Evolutionary conservation across 257 asterid species (phyloP).

Genomic region (Ehretia macrophylla): DNA sequence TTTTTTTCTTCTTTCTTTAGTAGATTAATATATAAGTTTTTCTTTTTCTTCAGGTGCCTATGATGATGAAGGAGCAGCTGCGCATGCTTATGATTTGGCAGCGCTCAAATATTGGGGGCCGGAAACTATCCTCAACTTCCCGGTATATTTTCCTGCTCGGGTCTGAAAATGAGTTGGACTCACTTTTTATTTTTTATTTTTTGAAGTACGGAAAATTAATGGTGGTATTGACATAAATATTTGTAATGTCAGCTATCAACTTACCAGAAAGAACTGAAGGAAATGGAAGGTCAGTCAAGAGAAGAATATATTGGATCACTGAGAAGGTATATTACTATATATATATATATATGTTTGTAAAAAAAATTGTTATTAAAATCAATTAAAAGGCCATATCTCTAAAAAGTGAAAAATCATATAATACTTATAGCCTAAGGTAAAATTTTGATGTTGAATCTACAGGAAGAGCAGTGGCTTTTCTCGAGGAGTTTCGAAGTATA

Average conservation of each 20-base stretch:
- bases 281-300: constrained; percentile 74
- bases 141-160: constrained; percentile 32
- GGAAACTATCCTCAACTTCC: constrained; percentile 77
- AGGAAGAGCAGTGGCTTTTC: constrained; percentile 91
- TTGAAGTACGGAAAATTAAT: not conserved
- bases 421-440: not conserved
- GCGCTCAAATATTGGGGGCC: constrained; percentile 88
- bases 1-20: not conserved
- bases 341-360: not conserved
- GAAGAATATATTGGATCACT: constrained; percentile 87
- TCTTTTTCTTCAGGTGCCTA: constrained; percentile 53
- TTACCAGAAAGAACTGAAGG: constrained; percentile 51
- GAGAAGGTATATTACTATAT: constrained; percentile 60
- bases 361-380: no score
- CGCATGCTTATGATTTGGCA: constrained; percentile 85
- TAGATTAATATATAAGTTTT: not conserved
- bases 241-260: constrained; percentile 43
- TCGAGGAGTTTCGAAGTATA: constrained; percentile 79
- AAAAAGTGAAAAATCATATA: not conserved
- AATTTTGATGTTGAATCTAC: constrained; percentile 13
- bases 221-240: constrained; percentile 1
- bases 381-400: not conserved
- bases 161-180: no score
- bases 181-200: no score
- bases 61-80: constrained; percentile 84